Conservation (phyloP, 768 basidiomycete species). For the Asterophora lycoperdoides region DNA sequence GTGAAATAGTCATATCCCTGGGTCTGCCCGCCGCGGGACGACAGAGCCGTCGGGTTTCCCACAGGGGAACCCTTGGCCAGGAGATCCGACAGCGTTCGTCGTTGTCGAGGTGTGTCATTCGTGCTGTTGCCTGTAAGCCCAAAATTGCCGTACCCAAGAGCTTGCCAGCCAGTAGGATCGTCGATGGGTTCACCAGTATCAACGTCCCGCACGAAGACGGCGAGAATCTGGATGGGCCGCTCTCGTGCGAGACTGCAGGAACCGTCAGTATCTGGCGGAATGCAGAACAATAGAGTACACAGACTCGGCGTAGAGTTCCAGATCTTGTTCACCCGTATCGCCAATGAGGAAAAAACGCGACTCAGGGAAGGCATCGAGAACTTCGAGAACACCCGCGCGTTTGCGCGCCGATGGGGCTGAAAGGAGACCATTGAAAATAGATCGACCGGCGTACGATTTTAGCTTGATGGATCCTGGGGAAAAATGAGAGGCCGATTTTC, state of each 20-base stretch:
- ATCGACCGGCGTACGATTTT: slow-evolving; percentile 80
- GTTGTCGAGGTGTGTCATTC: slow-evolving; percentile 9
- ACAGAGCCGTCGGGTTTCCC: background rate
- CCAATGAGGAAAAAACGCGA: slow-evolving; percentile 83
- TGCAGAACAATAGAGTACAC: slow-evolving; percentile 11
- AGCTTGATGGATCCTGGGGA: slow-evolving; percentile 67
- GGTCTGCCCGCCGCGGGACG: background rate
- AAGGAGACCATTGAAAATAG: slow-evolving; percentile 78
- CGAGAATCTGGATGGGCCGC: slow-evolving; percentile 64
- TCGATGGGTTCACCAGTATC: slow-evolving; percentile 41
- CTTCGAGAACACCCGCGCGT: slow-evolving; percentile 71
- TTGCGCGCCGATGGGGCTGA: slow-evolving; percentile 83
- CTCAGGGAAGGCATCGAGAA: slow-evolving; percentile 68
- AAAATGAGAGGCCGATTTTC: background rate
- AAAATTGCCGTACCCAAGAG: slow-evolving; percentile 19
- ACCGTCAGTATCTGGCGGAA: background rate
- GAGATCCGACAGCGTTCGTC: slow-evolving; percentile 11
- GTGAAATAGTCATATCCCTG: slow-evolving; percentile 18
- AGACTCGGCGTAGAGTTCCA: slow-evolving; percentile 83
- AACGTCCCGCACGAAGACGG: slow-evolving; percentile 82
- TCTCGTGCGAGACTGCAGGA: slow-evolving; percentile 55
- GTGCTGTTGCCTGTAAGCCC: background rate
- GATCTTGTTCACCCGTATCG: slow-evolving; percentile 92
- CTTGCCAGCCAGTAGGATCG: slow-evolving; percentile 60
- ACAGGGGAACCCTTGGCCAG: slow-evolving; percentile 2